Conservation (phyloP, 805 yeast genomes). For the Yarrowia sp. region DNA sequence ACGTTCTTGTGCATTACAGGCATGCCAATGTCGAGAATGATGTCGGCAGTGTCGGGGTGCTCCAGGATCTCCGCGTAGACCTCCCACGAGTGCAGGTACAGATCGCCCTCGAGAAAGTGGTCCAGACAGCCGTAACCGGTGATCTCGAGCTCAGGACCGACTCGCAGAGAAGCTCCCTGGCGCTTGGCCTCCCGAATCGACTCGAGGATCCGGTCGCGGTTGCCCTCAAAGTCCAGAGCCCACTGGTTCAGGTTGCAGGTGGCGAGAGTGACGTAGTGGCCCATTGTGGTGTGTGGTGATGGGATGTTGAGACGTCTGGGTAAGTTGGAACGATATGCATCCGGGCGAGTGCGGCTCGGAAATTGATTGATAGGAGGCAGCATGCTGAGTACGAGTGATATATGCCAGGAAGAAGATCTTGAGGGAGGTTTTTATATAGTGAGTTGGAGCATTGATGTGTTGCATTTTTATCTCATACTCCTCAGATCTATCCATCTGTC, state of each 20-base stretch:
- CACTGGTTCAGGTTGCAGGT: slow-evolving; percentile 97
- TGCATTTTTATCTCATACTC: too few species aligned
- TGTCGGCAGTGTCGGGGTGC: slow-evolving; percentile 66
- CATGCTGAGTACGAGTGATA: too few species aligned
- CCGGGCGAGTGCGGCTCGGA: slow-evolving; percentile 16
- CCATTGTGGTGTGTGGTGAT: slow-evolving; percentile 49
- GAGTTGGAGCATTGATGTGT: too few species aligned
- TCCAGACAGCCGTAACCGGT: slow-evolving; percentile 77
- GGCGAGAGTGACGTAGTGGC: slow-evolving; percentile 82
- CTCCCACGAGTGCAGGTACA: slow-evolving; percentile 91
- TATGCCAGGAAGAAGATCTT: too few species aligned
- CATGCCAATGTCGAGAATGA: slow-evolving; percentile 89
- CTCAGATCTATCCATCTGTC: too few species aligned
- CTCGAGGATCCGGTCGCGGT: slow-evolving; percentile 82
- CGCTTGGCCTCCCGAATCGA: slow-evolving; percentile 75
- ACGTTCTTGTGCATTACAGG: slow-evolving; percentile 86
- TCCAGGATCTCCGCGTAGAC: slow-evolving; percentile 75
- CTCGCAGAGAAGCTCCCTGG: slow-evolving; percentile 75
- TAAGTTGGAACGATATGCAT: not conserved
- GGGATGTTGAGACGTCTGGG: not conserved
- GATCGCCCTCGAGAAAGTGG: slow-evolving; percentile 88
- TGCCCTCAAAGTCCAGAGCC: slow-evolving; percentile 98
- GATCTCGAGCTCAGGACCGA: slow-evolving; percentile 95
- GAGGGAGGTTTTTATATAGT: too few species aligned
- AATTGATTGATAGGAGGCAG: too few species aligned